Evolutionary conservation across 441 rosid genomes (phyloP), one percentile per base, ranked within the genome.

Genomic region (Populus hybrid): DNA sequence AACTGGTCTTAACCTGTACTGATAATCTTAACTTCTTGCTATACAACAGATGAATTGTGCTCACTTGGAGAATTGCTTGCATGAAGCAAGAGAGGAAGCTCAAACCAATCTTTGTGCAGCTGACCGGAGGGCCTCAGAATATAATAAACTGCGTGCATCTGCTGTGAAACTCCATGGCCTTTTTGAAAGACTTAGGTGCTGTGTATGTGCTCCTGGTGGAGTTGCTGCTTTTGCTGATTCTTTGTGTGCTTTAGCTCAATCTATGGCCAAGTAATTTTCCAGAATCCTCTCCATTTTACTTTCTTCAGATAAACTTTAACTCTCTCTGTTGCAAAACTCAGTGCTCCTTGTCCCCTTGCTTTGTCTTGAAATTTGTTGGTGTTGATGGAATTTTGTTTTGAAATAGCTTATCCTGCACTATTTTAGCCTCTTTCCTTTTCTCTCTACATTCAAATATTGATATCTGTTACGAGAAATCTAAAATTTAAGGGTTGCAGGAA

Each of bases 21-120:
- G 16, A 68, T 24, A 21, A 73, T 28, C 63, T 64, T 28, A 63
- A 63, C 6, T 2, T 24, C 40, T 23, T 26, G 40, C 78, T 12
- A 6, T 31, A 20, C 18, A 76, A 86, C 89, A 97, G 99, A 92
- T 97, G 98, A 97, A 97, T 77, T 92, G 98, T 81, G 99, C 97
- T 73, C 98, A 92, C 89, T 86, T 97, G 84, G 99, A 97, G 88
- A 97, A 94, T 81, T 92, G 97, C 84, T 88, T 97, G 86, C 99
- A 97, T 84, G 97, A 97, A 86, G 98, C 98, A 80, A 93, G 99
- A 87, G 93, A 94, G 84, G 99, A 93, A 88, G 98, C 98, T 36
- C 99, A 97, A 80, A 92, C 98, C 77, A 92, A 93, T 88, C 97
- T 94, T 9, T 94, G 97, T 82, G 94, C 97, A 21, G 98, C 99